Base-by-base conservation (phyloP, 2,329 filamentous ascomycete genomes). In the Scopulariopsis brevicaulis region DNA sequence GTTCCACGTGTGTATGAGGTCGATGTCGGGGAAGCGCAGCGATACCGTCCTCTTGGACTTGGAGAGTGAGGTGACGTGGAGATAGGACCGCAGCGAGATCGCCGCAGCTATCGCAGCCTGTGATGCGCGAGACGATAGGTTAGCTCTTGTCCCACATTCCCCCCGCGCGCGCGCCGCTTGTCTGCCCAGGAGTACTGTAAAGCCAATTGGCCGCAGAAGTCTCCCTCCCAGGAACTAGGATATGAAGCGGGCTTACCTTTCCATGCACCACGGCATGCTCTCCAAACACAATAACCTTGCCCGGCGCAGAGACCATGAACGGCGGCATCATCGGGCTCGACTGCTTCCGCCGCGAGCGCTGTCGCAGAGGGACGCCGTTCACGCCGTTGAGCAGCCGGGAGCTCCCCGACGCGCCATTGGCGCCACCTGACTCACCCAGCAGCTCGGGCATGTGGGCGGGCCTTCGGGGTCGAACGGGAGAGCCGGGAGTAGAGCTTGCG, bases 201-300 rank as follows among this genome's bases (percentile, higher is more conserved):
- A 22, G 22, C 34, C 18, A 28, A 40, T 14, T 14, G 24, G 24
- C 22, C 24, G 22, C 22, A 3, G n/a, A n/a, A 15, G 18, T 15
- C 18, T 40, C 20, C 11, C 46, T 12, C n/a, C n/a, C 6, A n/a
- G 43, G 37, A 18, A 12, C 14, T 12, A 37, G 18, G 22, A 20
- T 22, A 40, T n/a, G 25, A 18, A 48, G 43, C 8, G 3, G 6
- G 65, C 73, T 58, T 74, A 89, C 88, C 82, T 96, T 97, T 68
- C 92, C 92, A 68, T 99, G 85, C 22, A 99, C 94, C n/a, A 97
- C 94, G 2, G 94, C 89, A 75, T 99, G 94, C 72, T 99, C 94
- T 64, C 94, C 94, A 74, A 93, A 97, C 57, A 97, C 90, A 70
- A 99, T 99, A 68, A 96, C 94, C 71, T 99, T 99, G 62, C 93